Evolutionary conservation across 352 stramenopile genomes (phyloP), one percentile per base, ranked within the genome.

Genomic region (Pythium insidiosum): DNA sequence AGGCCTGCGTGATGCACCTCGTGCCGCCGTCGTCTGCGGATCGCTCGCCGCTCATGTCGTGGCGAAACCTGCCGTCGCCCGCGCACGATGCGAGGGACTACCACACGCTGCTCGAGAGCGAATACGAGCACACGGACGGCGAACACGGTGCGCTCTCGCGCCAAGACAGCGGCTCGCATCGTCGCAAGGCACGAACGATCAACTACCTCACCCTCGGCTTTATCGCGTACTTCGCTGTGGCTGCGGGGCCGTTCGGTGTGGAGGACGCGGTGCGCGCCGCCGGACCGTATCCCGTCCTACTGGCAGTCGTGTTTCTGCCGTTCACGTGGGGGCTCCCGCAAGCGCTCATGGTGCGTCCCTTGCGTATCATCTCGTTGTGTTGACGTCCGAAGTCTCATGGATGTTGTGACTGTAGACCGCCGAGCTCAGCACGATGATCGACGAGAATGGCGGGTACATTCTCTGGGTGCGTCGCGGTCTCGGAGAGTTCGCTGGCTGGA

Each of bases 391-490:
- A n/a, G n/a, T n/a, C n/a, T n/a, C n/a, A n/a, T n/a, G n/a, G 19
- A 43, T 21, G 20, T 25, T 45, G 21, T 33, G 9, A 15, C 25
- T 55, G 22, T 53, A 87, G 70, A 88, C 77, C 11, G 80, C 80
- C 2, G 80, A 92, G 36, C 53, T 92, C 28, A 88, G 74, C 34
- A 77, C 80, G 10, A 88, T 92, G 73, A 90, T 89, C 28, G 72
- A 87, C 41, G 72, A 88, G 48, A 92, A 92, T 35, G 80, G 77
- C 12, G 80, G 80, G 12, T 92, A 92, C 57, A 90, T 92, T 36
- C 53, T 88, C 23, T 92, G 80, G 77, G 80, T 92, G n/a, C 76
- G 73, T 11, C 73, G 76, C 10, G 77, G 76, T 7, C 49, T 92
- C 12, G 80, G 80, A n/a, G 58, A 86, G 41, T 92, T 83, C 36